phyloP scores from a whole-genome alignment of 2,329 filamentous ascomycete species.

The Cordyceps pruinosa region DNA sequence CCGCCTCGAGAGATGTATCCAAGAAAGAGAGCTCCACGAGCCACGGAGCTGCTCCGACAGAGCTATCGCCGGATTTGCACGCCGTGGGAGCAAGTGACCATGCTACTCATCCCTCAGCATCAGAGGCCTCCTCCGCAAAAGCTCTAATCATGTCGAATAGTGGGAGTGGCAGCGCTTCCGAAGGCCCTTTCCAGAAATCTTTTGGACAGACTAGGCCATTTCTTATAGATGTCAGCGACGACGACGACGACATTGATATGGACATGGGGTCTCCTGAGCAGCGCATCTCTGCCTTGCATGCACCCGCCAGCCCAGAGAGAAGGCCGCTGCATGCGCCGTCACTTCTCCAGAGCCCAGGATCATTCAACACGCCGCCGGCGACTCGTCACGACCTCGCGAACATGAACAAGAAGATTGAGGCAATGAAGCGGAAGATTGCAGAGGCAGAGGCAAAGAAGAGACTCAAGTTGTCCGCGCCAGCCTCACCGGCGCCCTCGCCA shows the following conservation, averaged over 20 bases:
- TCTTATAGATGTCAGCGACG: conserved; percentile 80
- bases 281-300: conserved; percentile 29
- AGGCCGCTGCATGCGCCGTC: conserved; percentile 33
- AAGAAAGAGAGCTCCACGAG: background rate
- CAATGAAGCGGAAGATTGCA: conserved; percentile 52
- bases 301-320: conserved; percentile 25
- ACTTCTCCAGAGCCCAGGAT: conserved; percentile 34
- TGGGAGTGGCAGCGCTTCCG: conserved; percentile 42
- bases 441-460: conserved; percentile 51
- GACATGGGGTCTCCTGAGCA: conserved; percentile 53
- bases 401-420: conserved; percentile 53
- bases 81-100: background rate
- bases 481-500: conserved; percentile 25
- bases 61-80: background rate
- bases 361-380: conserved; percentile 32
- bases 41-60: background rate
- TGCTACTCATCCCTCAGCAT: background rate
- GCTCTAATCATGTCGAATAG: background rate
- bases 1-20: background rate
- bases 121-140: background rate
- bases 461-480: conserved; percentile 28
- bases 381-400: conserved; percentile 36
- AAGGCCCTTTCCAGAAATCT: conserved; percentile 47
- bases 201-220: conserved; percentile 58
- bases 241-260: conserved; percentile 60